A percentile compares a stretch with the other conserved stretches of the same genome.
phyloP scores from a whole-genome alignment of 352 stramenopile genomes.

The Peronospora belbahrii region DNA sequence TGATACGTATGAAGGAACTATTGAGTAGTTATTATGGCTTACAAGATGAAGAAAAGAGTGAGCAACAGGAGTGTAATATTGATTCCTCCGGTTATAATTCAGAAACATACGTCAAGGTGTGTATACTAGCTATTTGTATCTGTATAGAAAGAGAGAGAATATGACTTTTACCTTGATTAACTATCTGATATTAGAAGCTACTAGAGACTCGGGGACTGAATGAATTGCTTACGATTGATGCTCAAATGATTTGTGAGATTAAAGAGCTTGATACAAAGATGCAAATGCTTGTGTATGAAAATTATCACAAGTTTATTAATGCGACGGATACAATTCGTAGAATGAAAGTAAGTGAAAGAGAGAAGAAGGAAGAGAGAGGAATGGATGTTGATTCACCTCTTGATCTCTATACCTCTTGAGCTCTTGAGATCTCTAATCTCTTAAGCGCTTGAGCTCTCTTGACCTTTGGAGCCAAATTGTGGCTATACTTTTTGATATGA shows the following conservation, averaged over 20 bases:
- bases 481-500: too few species aligned
- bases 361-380: too few species aligned
- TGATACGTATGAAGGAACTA: conserved; percentile 84
- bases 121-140: not conserved
- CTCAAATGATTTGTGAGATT: conserved; percentile 83
- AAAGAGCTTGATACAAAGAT: conserved; percentile 97
- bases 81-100: conserved; percentile 65
- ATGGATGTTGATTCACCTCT: too few species aligned
- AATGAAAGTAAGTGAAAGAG: conserved; percentile 65
- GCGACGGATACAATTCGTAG: conserved; percentile 98
- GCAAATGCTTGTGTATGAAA: conserved; percentile 99
- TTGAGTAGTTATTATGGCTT: conserved; percentile 85
- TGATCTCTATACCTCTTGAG: too few species aligned
- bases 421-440: too few species aligned
- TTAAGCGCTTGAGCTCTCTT: too few species aligned
- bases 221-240: conserved; percentile 63
- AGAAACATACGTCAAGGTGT: conserved; percentile 67
- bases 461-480: too few species aligned
- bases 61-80: conserved; percentile 65
- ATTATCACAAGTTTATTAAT: conserved; percentile 99
- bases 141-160: too few species aligned
- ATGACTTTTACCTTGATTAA: too few species aligned
- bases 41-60: conserved; percentile 61
- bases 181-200: conserved; percentile 42
- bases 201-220: conserved; percentile 52